Evolutionary conservation across 1,284 basidiomycete species (phyloP).

Genomic region (Ceratobasidium sp.): DNA sequence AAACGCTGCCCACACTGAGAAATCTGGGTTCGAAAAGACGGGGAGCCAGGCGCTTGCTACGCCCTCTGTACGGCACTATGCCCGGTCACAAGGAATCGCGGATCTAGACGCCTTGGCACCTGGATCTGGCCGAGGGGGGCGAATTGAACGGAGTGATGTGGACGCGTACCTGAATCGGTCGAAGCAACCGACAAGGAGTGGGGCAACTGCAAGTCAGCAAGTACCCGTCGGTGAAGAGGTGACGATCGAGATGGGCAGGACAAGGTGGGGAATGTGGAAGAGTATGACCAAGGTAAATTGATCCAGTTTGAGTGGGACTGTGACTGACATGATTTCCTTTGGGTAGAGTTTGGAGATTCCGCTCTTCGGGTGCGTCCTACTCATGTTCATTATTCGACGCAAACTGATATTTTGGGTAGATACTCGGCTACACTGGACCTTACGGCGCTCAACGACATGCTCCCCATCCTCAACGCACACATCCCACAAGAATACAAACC

Average conservation of each 20-base stretch:
- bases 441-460: constrained; percentile 73
- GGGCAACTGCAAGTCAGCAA: neutral
- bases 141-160: constrained; percentile 79
- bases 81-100: constrained; percentile 65
- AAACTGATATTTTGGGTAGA: constrained; percentile 48
- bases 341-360: constrained; percentile 76
- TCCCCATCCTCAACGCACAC: constrained; percentile 71
- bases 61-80: constrained; percentile 80
- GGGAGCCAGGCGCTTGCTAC: constrained; percentile 63
- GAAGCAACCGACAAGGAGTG: constrained; percentile 7
- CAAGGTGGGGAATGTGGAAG: constrained; percentile 84
- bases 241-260: constrained; percentile 76
- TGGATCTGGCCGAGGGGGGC: constrained; percentile 76
- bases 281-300: constrained; percentile 74
- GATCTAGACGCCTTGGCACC: constrained; percentile 65
- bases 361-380: constrained; percentile 68
- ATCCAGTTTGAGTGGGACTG: neutral
- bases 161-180: constrained; percentile 60
- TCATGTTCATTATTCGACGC: neutral
- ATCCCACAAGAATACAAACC: constrained; percentile 72
- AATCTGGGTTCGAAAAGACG: constrained; percentile 9
- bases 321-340: neutral
- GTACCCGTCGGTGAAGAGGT: constrained; percentile 52
- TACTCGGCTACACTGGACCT: constrained; percentile 85
- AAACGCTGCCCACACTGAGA: neutral